These are phyloP conservation scores for Rhodotorula sp. DNA, from an alignment of 1,284 basidiomycete genomes.

Conservation along the genomic window DNA sequence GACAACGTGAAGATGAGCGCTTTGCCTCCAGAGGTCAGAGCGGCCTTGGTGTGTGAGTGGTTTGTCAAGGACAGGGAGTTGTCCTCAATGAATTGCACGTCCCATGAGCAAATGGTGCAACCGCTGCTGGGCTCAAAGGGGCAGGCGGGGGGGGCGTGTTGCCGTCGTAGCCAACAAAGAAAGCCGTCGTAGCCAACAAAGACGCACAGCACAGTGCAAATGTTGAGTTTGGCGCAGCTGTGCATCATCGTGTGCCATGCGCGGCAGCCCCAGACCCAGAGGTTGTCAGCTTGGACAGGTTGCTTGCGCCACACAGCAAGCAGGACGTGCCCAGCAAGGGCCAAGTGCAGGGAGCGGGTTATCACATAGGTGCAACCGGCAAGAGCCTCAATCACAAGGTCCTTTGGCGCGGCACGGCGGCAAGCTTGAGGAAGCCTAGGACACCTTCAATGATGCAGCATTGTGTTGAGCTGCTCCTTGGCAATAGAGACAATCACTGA, in stretches of 20 bases:
- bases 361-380: constrained; percentile 48
- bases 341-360: constrained; percentile 49
- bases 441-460: constrained; percentile 47
- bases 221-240: constrained; percentile 1
- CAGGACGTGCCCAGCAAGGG: constrained; percentile 45
- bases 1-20: neutral
- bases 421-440: constrained; percentile 45
- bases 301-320: constrained; percentile 44
- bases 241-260: constrained; percentile 50
- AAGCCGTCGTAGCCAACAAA: too few species aligned
- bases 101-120: neutral
- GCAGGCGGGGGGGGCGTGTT: constrained; percentile 1
- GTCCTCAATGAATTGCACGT: constrained; percentile 9
- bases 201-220: neutral
- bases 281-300: constrained; percentile 48
- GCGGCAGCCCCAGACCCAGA: constrained; percentile 50
- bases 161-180: constrained; percentile 11
- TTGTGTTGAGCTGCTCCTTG: constrained; percentile 11
- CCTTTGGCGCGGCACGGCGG: constrained; percentile 43
- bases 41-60: too few species aligned
- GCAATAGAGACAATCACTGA: too few species aligned
- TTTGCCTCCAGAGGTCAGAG: too few species aligned
- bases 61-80: neutral
- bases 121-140: constrained; percentile 1
- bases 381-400: constrained; percentile 51